Percentiles rank a stretch among this genome's conserved stretches.
Evolutionary conservation across 2,329 filamentous ascomycete genomes (phyloP).

Genomic region (Xylaria sp.): DNA sequence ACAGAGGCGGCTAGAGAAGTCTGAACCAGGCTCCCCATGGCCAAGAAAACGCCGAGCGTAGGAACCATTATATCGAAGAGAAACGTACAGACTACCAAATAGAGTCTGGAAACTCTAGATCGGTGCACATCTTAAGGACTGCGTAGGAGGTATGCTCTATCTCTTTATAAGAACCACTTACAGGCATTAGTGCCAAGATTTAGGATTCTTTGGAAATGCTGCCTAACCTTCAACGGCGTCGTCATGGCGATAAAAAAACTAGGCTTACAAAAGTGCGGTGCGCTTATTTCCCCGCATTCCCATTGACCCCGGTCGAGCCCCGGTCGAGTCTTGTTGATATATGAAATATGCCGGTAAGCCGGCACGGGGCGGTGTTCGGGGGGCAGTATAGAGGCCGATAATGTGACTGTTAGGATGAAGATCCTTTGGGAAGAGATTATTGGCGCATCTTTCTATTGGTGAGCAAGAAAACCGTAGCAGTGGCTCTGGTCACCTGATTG

Average conservation of each 20-base stretch:
- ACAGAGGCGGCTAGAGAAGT: slow-evolving; percentile 17
- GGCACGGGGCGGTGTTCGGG: neutral
- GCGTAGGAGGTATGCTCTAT: neutral
- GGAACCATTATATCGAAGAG: slow-evolving; percentile 14
- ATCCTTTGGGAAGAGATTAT: too few relatives aligned
- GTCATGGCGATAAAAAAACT: slow-evolving; percentile 12
- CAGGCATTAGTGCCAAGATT: slow-evolving; percentile 13
- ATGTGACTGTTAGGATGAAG: too few relatives aligned
- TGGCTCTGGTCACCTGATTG: too few relatives aligned
- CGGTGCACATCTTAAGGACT: neutral
- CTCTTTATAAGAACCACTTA: slow-evolving; percentile 1
- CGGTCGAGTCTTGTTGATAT: neutral
- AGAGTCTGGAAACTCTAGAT: neutral
- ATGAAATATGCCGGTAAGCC: slow-evolving; percentile 8
- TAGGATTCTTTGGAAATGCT: neutral
- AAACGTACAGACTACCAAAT: neutral
- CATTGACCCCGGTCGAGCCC: slow-evolving; percentile 1
- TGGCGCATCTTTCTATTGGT: too few relatives aligned
- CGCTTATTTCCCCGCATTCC: slow-evolving; percentile 18
- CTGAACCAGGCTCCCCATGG: slow-evolving; percentile 24
- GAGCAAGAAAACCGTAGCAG: too few relatives aligned
- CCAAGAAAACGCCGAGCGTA: slow-evolving; percentile 10
- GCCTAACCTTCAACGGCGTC: neutral
- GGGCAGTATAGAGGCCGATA: neutral
- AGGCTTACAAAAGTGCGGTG: slow-evolving; percentile 7